Conservation (phyloP, 2,329 filamentous ascomycete genomes). For the Dactylellina cionopaga region DNA sequence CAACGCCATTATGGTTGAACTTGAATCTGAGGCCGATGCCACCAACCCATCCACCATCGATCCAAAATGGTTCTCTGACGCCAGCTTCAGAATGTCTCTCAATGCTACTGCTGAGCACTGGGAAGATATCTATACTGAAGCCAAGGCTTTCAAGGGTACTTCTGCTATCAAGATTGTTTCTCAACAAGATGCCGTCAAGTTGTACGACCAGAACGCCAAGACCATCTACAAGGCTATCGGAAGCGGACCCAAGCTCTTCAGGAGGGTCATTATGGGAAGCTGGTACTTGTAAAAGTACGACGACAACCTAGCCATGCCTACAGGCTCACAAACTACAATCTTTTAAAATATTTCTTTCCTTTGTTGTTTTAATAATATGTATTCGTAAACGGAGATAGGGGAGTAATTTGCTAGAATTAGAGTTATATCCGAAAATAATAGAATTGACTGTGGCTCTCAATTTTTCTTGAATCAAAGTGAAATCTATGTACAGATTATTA, state of each 20-base stretch:
- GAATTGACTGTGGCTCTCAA: no score
- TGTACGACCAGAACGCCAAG: conserved; percentile 36
- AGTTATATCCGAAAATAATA: no score
- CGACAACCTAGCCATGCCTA: no score
- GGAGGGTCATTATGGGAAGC: conserved; percentile 4
- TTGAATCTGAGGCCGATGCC: conserved; percentile 39
- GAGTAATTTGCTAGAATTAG: no score
- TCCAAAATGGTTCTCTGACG: conserved; percentile 46
- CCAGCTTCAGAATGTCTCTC: conserved; percentile 43
- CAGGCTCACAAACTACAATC: not conserved
- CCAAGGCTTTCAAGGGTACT: conserved; percentile 41
- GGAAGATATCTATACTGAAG: conserved; percentile 36
- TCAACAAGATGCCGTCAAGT: conserved; percentile 11
- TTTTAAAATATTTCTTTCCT: not conserved
- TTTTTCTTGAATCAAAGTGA: no score
- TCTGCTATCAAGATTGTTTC: conserved; percentile 38
- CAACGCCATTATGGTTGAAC: conserved; percentile 32
- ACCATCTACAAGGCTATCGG: conserved; percentile 14
- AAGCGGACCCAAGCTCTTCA: conserved; percentile 11
- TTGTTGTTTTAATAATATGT: no score
- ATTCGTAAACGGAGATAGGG: no score
- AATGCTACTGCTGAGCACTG: conserved; percentile 38
- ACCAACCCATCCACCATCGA: conserved; percentile 40
- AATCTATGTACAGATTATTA: no score
- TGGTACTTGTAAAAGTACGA: not conserved